A percentile compares a stretch with the other conserved stretches of the same genome.
Conservation (phyloP, 208 protist genomes). For the Acanthamoeba triangularis region DNA sequence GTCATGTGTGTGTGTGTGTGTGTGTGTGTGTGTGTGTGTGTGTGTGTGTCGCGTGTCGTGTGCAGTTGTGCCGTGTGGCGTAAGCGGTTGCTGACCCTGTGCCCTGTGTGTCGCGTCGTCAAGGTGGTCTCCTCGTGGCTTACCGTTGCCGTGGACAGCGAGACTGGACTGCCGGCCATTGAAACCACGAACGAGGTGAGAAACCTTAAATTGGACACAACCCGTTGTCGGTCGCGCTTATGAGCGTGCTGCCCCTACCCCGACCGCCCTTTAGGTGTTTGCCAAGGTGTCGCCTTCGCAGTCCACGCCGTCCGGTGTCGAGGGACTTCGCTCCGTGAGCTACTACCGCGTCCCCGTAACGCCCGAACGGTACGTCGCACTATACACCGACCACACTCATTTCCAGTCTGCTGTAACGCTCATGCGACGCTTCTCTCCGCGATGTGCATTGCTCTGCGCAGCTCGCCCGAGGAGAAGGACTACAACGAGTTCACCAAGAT, state of each 20-base stretch:
- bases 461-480: slow-evolving; percentile 69
- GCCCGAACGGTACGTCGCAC: neutral
- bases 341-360: slow-evolving; percentile 41
- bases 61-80: no score
- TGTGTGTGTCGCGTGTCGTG: no score
- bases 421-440: neutral
- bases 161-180: slow-evolving; percentile 51
- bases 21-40: neutral
- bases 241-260: no score
- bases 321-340: slow-evolving; percentile 16
- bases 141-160: neutral
- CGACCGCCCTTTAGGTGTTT: slow-evolving; percentile 41
- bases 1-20: neutral
- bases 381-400: no score
- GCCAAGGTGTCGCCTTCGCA: neutral
- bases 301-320: neutral
- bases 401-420: no score
- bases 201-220: no score
- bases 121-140: slow-evolving; percentile 58
- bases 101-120: no score
- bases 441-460: neutral
- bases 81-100: neutral
- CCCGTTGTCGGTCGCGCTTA: no score
- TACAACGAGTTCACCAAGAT: slow-evolving; percentile 61
- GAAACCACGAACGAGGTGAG: slow-evolving; percentile 36